Percentiles rank a stretch among this genome's conserved stretches.
phyloP scores from a whole-genome alignment of 2,329 filamentous ascomycete species.

The Fusarium nurragi region DNA sequence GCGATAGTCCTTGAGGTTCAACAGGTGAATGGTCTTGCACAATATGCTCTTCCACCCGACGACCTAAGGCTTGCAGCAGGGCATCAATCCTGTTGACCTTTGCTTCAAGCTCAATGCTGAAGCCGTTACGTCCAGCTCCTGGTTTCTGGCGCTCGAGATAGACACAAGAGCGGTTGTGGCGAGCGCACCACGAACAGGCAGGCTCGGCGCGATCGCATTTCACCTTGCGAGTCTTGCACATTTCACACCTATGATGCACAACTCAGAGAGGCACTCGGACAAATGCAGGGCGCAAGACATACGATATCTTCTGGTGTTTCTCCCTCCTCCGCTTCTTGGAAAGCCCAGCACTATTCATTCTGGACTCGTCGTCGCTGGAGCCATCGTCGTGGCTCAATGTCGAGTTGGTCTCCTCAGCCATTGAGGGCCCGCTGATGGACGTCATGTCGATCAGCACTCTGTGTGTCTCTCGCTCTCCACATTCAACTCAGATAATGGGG shows the following conservation, averaged over 20 bases:
- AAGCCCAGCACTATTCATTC: constrained; percentile 23
- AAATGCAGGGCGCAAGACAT: constrained; percentile 32
- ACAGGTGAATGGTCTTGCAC: constrained; percentile 45
- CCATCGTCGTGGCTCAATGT: constrained; percentile 50
- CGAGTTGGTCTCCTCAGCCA: constrained; percentile 51
- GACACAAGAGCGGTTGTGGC: constrained; percentile 72
- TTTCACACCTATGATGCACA: constrained; percentile 50
- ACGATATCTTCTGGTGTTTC: constrained; percentile 57
- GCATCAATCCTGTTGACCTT: constrained; percentile 65
- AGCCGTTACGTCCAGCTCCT: constrained; percentile 68
- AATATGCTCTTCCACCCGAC: constrained; percentile 56
- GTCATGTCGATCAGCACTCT: constrained; percentile 36
- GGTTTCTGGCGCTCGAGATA: constrained; percentile 78
- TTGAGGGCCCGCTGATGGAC: constrained; percentile 40
- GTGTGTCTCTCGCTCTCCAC: constrained; percentile 40
- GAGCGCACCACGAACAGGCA: constrained; percentile 75
- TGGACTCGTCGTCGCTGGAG: constrained; percentile 51
- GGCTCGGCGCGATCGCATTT: constrained; percentile 64
- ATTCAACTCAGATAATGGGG: constrained; percentile 19
- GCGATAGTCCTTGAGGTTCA: constrained; percentile 33
- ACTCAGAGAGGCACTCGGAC: not conserved
- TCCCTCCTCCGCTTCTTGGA: constrained; percentile 53
- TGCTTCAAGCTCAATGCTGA: constrained; percentile 67
- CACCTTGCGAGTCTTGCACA: constrained; percentile 58
- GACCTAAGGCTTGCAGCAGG: constrained; percentile 53